Evolutionary conservation across 148 eudicot species (phyloP).

Genomic region (Persicaria maculosa): DNA sequence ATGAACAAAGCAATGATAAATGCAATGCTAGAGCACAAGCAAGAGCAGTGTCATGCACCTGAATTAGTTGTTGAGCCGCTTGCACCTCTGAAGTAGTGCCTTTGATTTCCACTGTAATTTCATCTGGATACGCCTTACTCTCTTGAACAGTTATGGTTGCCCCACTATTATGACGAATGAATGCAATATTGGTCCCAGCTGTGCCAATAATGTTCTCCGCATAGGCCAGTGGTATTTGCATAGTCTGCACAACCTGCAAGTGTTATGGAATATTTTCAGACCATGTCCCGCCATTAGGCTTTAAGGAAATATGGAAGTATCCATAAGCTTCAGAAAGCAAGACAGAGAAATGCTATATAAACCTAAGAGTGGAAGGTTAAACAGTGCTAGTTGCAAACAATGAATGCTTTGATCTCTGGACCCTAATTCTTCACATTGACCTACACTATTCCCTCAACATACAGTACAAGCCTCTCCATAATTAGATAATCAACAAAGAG

Average conservation of each 20-base stretch:
- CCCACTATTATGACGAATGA: constrained; percentile 79
- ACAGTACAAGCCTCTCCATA: background rate
- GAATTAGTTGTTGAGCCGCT: constrained; percentile 89
- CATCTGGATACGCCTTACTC: constrained; percentile 68
- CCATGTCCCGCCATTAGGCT: background rate
- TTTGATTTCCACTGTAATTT: constrained; percentile 94
- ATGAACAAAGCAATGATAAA: background rate
- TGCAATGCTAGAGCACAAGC: background rate
- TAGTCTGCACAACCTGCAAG: constrained; percentile 71
- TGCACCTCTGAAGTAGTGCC: constrained; percentile 81
- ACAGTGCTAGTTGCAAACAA: background rate
- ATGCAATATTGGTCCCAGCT: constrained; percentile 85
- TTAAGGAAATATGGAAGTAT: background rate
- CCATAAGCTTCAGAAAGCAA: background rate
- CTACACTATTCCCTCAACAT: background rate
- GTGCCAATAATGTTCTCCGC: constrained; percentile 96
- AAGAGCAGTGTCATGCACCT: constrained; percentile 33
- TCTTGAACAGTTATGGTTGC: constrained; percentile 86
- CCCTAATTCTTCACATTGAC: background rate
- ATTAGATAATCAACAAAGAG: background rate
- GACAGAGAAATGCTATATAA: background rate
- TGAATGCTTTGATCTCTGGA: background rate
- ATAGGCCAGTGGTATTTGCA: constrained; percentile 89
- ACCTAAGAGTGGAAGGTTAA: background rate
- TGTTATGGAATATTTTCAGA: background rate